Evolutionary conservation across 148 eudicot species (phyloP).

Genomic region (Polygonum aviculare): DNA sequence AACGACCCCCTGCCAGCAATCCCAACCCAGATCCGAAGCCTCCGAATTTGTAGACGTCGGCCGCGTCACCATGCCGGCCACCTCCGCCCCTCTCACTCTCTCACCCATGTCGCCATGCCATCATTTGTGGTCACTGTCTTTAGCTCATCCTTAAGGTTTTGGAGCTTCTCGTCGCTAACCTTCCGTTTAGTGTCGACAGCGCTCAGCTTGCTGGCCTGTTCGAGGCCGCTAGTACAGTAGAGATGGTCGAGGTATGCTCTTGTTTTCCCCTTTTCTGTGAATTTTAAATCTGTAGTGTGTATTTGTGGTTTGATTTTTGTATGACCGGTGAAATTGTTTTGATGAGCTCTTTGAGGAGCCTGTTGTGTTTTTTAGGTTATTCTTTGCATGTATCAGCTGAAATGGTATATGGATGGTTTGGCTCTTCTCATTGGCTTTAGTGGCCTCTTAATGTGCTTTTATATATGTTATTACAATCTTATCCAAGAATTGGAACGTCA

Average conservation of each 20-base stretch:
- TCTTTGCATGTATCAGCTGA: not conserved
- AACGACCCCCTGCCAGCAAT: no score
- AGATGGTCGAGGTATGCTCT: constrained; percentile 71
- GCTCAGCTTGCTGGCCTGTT: constrained; percentile 71
- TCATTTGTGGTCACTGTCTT: no score
- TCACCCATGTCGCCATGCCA: no score
- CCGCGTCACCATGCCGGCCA: no score
- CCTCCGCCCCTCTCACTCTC: no score
- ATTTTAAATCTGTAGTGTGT: not conserved
- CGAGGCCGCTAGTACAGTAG: constrained; percentile 60
- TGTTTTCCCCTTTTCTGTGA: not conserved
- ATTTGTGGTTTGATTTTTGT: not conserved
- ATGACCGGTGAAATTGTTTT: not conserved
- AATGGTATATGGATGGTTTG: not conserved
- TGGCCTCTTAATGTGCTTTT: no score
- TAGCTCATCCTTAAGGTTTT: no score
- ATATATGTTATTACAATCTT: not conserved
- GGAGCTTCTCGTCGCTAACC: constrained; percentile 78
- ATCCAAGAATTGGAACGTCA: not conserved
- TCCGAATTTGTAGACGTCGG: no score
- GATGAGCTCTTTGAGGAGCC: no score
- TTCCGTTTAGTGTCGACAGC: constrained; percentile 80
- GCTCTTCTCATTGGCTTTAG: no score
- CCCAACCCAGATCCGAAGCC: no score
- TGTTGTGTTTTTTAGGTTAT: not conserved